Evolutionary conservation across 1,284 basidiomycete species (phyloP), one percentile per base, ranked within the genome.

Genomic region (Vanrija sp.): DNA sequence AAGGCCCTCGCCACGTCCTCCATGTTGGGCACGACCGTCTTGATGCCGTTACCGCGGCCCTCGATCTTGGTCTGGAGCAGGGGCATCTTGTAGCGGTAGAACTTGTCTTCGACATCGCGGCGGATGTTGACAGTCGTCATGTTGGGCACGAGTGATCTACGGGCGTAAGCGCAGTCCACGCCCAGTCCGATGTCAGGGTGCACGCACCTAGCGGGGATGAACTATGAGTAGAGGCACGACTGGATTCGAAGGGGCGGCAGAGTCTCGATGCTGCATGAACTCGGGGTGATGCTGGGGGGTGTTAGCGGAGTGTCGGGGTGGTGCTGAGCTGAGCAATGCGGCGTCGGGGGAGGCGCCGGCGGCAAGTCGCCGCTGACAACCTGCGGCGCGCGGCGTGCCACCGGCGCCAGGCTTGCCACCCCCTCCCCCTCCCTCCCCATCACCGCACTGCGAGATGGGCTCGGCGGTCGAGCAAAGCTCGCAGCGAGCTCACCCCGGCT

Each of bases 11-110:
- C 91, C 64, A 99, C 89, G 78, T 98, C 96, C 60, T 91, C 85
- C 93, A 99, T 98, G 80, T 99, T 99, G 44, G 92, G 92, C 52
- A 96, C 79, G 71, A 97, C 93, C 39, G 96, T 99, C 81, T 99
- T 99, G 80, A 99, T 98, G 63, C 96, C 96, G 75, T 99, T 99
- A 53, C 96, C 96, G 77, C 93, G 93, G 68, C 96, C 96, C 79
- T 99, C 96, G 49, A 98, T 94, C 81, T 98, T 98, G 65, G 89
- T 97, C 65, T 85, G 83, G 57, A 98, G 84, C 58, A 94, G 78
- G 48, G 96, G 96, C 96, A 99, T 99, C 67, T 78, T 78, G 76
- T 78, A 78, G 49, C 77, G 69, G 70, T 80, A 81, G 68, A 79
- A 81, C 69, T 79, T 78, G 73, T 82, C 83, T 78, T 97, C 91